These are phyloP conservation scores for Hypericum perforatum DNA, from an alignment of 345 rosid genomes.

Conservation along the genomic window DNA sequence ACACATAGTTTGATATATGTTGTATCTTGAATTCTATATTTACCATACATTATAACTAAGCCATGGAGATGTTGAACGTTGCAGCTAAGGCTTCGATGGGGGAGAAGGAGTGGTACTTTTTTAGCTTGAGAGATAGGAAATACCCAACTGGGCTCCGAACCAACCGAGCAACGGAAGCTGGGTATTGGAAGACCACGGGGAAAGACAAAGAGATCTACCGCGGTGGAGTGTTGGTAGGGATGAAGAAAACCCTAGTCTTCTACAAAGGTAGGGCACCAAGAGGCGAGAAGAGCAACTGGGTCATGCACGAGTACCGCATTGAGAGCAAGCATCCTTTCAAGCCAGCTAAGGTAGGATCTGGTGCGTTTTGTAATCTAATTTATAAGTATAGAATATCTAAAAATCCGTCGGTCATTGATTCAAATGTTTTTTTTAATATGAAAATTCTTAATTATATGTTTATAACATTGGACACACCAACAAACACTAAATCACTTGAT, in stretches of 20 bases:
- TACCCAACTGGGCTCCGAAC: slow-evolving; percentile 6
- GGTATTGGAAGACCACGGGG: slow-evolving; percentile 5
- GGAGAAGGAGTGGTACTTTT: slow-evolving; percentile 3
- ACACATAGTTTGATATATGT: too few species aligned
- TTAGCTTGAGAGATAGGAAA: neutral
- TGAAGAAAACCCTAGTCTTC: slow-evolving; percentile 5
- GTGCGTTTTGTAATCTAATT: too few species aligned
- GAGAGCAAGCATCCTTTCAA: slow-evolving; percentile 60
- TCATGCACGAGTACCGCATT: slow-evolving; percentile 93
- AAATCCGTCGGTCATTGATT: too few species aligned
- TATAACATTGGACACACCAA: too few species aligned
- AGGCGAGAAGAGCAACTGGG: slow-evolving; percentile 97
- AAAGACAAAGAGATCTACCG: slow-evolving; percentile 3
- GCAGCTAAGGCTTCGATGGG: slow-evolving; percentile 1
- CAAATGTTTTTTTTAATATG: too few species aligned
- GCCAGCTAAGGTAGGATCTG: slow-evolving; percentile 38
- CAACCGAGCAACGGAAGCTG: slow-evolving; percentile 4
- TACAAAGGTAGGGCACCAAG: slow-evolving; percentile 7
- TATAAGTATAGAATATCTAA: too few species aligned
- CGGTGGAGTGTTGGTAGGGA: neutral
- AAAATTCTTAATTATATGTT: too few species aligned
- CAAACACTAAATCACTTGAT: too few species aligned
- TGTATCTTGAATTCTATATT: too few species aligned
- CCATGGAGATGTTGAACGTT: neutral
- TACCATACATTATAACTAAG: too few species aligned